phyloP scores from a whole-genome alignment of 148 eudicot genomes.

The Beta vulgaris region DNA sequence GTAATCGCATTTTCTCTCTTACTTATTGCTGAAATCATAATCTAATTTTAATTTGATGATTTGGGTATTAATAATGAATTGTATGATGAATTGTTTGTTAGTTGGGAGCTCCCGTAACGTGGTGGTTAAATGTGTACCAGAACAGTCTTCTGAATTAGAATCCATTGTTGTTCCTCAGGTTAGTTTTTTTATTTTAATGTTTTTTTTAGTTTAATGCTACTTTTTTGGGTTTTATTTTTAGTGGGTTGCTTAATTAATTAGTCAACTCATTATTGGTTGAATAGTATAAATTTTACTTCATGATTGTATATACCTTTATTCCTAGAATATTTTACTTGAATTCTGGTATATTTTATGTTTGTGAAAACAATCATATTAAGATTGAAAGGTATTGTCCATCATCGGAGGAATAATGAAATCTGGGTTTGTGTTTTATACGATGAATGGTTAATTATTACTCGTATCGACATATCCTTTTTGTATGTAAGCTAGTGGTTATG shows the following conservation, averaged over 20 bases:
- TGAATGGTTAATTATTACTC: no score
- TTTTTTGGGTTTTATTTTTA: background rate
- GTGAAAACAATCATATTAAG: constrained; percentile 4
- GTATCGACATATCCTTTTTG: background rate
- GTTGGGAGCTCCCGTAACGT: constrained; percentile 23
- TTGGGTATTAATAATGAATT: background rate
- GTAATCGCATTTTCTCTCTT: constrained; percentile 12
- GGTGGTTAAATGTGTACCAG: constrained; percentile 23
- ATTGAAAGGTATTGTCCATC: background rate
- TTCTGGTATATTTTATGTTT: background rate
- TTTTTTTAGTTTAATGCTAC: background rate
- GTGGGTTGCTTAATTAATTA: background rate
- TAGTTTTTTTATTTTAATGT: background rate
- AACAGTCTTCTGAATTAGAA: constrained; percentile 12
- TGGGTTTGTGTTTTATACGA: constrained; percentile 16
- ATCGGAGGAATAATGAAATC: background rate
- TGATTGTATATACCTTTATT: background rate
- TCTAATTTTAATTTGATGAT: background rate
- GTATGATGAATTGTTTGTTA: constrained; percentile 15
- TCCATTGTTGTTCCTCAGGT: constrained; percentile 25
- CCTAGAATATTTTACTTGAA: background rate
- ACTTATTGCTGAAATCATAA: background rate
- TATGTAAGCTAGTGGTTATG: no score
- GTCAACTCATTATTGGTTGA: background rate
- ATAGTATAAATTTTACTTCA: constrained; percentile 4